A percentile compares a stretch with the other conserved stretches of the same genome.
Evolutionary conservation across 2,329 filamentous ascomycete genomes (phyloP).

Genomic region (Fulvia fulva): DNA sequence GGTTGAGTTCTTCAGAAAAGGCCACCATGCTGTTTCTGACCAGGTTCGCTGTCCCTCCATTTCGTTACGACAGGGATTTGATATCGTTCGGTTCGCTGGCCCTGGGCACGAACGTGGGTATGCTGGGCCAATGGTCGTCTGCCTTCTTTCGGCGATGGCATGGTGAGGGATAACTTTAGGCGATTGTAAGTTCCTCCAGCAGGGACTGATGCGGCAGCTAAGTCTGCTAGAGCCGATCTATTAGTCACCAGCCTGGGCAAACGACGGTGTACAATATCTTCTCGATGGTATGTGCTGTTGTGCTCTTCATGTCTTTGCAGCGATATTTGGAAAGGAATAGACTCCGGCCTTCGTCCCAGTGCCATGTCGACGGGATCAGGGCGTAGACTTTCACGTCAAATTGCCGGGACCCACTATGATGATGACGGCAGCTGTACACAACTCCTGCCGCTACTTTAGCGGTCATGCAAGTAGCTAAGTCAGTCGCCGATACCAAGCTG

Average conservation of each 20-base stretch:
- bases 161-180: neutral
- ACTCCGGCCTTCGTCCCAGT: constrained; percentile 1
- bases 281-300: neutral
- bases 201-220: neutral
- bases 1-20: neutral
- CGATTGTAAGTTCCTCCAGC: neutral
- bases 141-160: neutral
- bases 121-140: neutral
- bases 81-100: neutral
- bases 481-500: neutral
- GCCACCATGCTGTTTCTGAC: neutral
- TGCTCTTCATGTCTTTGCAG: neutral
- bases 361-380: constrained; percentile 7
- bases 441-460: neutral
- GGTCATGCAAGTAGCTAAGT: constrained; percentile 4
- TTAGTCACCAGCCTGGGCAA: neutral
- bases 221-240: neutral
- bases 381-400: neutral
- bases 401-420: constrained; percentile 2
- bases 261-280: neutral
- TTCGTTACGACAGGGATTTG: neutral
- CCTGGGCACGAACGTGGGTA: neutral
- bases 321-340: neutral
- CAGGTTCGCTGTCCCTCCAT: neutral
- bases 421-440: neutral